Evolutionary conservation across 1,284 basidiomycete genomes (phyloP).

Genomic region (Ceratobasidium sp.): DNA sequence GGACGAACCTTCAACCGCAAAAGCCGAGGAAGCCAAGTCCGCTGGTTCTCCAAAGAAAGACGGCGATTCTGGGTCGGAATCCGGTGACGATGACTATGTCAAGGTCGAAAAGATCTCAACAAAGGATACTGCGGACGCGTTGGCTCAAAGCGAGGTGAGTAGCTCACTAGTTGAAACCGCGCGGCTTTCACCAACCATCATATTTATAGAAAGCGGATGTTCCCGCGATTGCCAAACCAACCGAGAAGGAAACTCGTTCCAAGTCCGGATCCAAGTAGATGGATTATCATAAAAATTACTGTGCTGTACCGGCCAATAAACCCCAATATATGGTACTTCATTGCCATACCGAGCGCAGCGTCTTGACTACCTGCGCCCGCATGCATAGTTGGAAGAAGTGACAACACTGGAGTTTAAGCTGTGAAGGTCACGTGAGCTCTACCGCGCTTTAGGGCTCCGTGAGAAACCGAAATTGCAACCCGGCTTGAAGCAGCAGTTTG

Average conservation of each 20-base stretch:
- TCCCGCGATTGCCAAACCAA: slow-evolving; percentile 22
- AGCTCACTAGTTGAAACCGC: not conserved
- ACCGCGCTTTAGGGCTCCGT: no score
- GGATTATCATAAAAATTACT: not conserved
- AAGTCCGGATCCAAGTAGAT: not conserved
- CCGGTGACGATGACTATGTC: slow-evolving; percentile 24
- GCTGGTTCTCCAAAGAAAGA: not conserved
- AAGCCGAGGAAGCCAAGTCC: slow-evolving; percentile 25
- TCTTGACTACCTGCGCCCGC: not conserved
- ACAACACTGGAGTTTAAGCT: not conserved
- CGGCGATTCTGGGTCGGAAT: slow-evolving; percentile 6
- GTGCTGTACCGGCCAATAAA: not conserved
- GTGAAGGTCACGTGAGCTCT: slow-evolving; percentile 22
- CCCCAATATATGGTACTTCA: not conserved
- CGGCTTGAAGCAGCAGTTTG: no score
- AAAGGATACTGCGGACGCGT: slow-evolving; percentile 6
- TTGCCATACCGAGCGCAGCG: slow-evolving; percentile 14
- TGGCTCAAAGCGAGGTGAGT: slow-evolving; percentile 17
- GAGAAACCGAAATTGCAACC: no score
- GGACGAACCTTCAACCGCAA: slow-evolving; percentile 30
- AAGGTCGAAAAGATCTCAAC: slow-evolving; percentile 12
- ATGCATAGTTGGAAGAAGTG: slow-evolving; percentile 5
- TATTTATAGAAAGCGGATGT: slow-evolving; percentile 22
- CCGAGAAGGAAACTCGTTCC: slow-evolving; percentile 17
- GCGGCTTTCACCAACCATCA: not conserved